phyloP scores from a whole-genome alignment of 2,329 filamentous ascomycete genomes.

The Pseudogymnoascus sp. region DNA sequence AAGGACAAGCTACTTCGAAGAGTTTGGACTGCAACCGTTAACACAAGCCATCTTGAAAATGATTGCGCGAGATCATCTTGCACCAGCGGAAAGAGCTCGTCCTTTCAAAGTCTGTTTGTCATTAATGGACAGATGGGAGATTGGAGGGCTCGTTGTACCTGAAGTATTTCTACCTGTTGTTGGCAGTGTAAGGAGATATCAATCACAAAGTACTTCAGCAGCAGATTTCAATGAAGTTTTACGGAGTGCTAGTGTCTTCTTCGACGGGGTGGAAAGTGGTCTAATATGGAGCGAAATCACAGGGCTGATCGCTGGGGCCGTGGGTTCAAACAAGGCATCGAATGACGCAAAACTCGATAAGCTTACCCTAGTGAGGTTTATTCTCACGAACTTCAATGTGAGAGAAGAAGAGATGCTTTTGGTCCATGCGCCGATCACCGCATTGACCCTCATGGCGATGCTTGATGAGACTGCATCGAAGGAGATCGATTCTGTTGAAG shows the following conservation, averaged over 20 bases:
- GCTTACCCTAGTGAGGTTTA: conserved; percentile 69
- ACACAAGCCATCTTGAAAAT: conserved; percentile 68
- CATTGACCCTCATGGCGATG: conserved; percentile 54
- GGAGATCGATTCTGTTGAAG: conserved; percentile 15
- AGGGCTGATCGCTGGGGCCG: conserved; percentile 54
- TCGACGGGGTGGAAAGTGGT: conserved; percentile 91
- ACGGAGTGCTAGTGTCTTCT: conserved; percentile 89
- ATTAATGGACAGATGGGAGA: conserved; percentile 97
- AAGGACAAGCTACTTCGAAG: conserved; percentile 73
- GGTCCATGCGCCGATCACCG: conserved; percentile 70
- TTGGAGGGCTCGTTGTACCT: conserved; percentile 81
- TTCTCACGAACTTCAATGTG: conserved; percentile 82
- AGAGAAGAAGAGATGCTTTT: conserved; percentile 93
- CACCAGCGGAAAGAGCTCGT: conserved; percentile 62
- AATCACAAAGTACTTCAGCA: conserved; percentile 54
- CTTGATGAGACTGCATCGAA: conserved; percentile 44
- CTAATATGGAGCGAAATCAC: conserved; percentile 84
- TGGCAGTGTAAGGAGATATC: conserved; percentile 68
- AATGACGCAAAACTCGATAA: conserved; percentile 45
- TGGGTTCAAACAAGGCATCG: conserved; percentile 38
- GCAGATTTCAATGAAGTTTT: conserved; percentile 77
- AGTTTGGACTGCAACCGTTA: conserved; percentile 66
- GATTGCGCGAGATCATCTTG: conserved; percentile 49
- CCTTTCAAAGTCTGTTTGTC: conserved; percentile 91
- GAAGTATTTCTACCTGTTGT: conserved; percentile 83